Conservation (phyloP, 2,329 filamentous ascomycete genomes). For the Passalora sequoiae region DNA sequence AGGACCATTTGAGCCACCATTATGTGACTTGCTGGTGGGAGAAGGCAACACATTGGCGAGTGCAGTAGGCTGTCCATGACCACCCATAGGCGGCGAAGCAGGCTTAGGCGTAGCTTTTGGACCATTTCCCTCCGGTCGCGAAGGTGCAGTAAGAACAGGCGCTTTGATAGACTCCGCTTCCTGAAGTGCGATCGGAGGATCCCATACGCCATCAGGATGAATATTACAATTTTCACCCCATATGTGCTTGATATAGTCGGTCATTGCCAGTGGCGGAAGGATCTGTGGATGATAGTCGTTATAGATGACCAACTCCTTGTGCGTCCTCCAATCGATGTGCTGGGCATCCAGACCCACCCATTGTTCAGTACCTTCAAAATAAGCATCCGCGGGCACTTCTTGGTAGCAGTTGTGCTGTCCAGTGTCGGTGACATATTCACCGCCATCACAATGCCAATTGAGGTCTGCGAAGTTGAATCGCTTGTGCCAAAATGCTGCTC, state of each 20-base stretch:
- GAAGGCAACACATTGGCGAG: no score
- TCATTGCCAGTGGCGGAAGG: neutral
- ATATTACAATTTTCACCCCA: neutral
- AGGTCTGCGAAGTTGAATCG: constrained; percentile 24
- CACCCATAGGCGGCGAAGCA: no score
- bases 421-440: constrained; percentile 15
- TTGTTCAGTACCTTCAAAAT: constrained; percentile 16
- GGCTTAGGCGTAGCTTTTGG: no score
- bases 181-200: constrained; percentile 1
- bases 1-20: no score
- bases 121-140: neutral
- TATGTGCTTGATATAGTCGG: neutral
- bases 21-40: no score
- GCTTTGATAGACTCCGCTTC: neutral
- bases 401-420: constrained; percentile 22
- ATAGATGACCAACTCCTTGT: constrained; percentile 17
- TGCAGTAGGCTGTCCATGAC: no score
- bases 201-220: neutral
- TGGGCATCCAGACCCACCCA: constrained; percentile 3
- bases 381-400: constrained; percentile 23
- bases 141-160: neutral
- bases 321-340: constrained; percentile 1
- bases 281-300: constrained; percentile 22
- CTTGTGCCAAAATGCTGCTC: constrained; percentile 12
- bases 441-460: constrained; percentile 23